Evolutionary conservation across 2,329 filamentous ascomycete genomes (phyloP).

Genomic region (Ascochyta fabae): DNA sequence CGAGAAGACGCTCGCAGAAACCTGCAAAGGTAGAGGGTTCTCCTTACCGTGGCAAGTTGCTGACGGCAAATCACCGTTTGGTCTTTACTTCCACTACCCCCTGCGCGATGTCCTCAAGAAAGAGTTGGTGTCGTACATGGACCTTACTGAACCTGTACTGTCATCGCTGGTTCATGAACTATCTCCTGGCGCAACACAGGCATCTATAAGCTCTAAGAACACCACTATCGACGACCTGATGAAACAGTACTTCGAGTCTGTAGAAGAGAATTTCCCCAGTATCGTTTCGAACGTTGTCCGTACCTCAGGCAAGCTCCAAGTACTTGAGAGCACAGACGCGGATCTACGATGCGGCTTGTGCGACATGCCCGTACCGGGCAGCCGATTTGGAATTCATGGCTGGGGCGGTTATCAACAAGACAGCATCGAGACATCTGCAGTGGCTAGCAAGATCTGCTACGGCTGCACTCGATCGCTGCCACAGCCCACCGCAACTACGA

Average conservation of each 20-base stretch:
- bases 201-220: constrained; percentile 70
- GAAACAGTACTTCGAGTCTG: constrained; percentile 83
- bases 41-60: constrained; percentile 80
- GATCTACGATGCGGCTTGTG: constrained; percentile 68
- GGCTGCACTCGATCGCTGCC: constrained; percentile 70
- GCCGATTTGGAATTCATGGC: constrained; percentile 68
- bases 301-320: constrained; percentile 81
- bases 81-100: constrained; percentile 74
- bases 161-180: constrained; percentile 45
- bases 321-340: constrained; percentile 45
- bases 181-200: constrained; percentile 32
- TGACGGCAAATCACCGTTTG: constrained; percentile 71
- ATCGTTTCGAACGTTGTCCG: constrained; percentile 95
- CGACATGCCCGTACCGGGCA: constrained; percentile 68
- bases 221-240: constrained; percentile 92
- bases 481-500: neutral
- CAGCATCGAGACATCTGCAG: constrained; percentile 33
- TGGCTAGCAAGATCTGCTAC: constrained; percentile 64
- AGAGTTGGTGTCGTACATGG: constrained; percentile 74
- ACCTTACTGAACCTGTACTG: constrained; percentile 61
- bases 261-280: constrained; percentile 85
- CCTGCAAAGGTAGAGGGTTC: constrained; percentile 88
- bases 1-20: constrained; percentile 82
- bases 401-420: constrained; percentile 63
- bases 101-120: constrained; percentile 83